Evolutionary conservation across 2,329 filamentous ascomycete genomes (phyloP).

Genomic region (Aspergillus sp.): DNA sequence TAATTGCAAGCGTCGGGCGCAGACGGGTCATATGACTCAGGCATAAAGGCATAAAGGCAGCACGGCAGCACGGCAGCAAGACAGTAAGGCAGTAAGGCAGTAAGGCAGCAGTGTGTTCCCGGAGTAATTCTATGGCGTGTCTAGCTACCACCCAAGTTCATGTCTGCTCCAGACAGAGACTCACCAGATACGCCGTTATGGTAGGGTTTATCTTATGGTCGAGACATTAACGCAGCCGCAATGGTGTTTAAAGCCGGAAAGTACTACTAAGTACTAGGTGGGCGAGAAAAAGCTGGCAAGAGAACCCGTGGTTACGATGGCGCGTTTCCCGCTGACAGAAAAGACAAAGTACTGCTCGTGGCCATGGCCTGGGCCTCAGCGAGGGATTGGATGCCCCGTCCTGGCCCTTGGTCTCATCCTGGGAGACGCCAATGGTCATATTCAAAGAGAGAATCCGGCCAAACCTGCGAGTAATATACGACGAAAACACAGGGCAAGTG

Average conservation of each 20-base stretch:
- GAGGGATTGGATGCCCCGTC: not conserved
- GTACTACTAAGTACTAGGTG: constrained; percentile 27
- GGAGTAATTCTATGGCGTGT: no score
- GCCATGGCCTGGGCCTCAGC: not conserved
- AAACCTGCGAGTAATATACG: no score
- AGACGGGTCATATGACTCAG: constrained; percentile 15
- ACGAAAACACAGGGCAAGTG: no score
- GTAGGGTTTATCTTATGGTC: constrained; percentile 40
- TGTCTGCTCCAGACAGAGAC: no score
- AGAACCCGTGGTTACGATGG: constrained; percentile 15
- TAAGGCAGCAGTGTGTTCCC: no score
- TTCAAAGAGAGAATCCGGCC: not conserved
- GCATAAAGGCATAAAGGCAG: constrained; percentile 1
- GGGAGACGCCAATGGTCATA: not conserved
- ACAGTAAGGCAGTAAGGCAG: constrained; percentile 38
- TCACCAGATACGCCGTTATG: constrained; percentile 41
- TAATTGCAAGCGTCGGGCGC: constrained; percentile 33
- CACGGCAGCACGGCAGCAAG: constrained; percentile 33
- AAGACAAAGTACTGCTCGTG: constrained; percentile 15
- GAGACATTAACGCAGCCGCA: constrained; percentile 33
- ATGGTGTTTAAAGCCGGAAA: constrained; percentile 29
- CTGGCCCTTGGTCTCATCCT: not conserved
- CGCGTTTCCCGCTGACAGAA: constrained; percentile 13
- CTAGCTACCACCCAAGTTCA: no score
- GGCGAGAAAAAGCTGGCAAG: constrained; percentile 23